These are phyloP conservation scores for Calonectria multiphialidica DNA, from an alignment of 2,329 filamentous ascomycete species.

Conservation along the genomic window DNA sequence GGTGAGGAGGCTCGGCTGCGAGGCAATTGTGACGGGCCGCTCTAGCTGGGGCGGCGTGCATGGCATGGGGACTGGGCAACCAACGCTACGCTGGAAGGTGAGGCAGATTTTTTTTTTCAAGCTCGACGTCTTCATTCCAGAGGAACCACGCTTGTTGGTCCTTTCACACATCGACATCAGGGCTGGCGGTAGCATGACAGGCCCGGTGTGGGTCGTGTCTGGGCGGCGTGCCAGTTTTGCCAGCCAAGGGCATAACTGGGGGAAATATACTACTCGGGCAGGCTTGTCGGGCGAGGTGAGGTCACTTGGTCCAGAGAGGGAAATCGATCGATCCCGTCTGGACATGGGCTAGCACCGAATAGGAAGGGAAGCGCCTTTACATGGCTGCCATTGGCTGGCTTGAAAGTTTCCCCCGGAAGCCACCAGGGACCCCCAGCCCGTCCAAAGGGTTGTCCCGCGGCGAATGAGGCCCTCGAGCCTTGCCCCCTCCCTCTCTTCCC, in stretches of 20 bases:
- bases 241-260: background rate
- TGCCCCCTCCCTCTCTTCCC: background rate
- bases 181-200: background rate
- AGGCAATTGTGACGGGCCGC: background rate
- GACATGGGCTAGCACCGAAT: slow-evolving; percentile 33
- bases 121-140: background rate
- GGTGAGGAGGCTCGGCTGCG: background rate
- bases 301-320: slow-evolving; percentile 26
- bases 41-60: background rate
- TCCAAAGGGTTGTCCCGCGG: background rate
- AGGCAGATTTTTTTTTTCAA: background rate
- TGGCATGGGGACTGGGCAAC: background rate
- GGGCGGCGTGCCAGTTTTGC: background rate
- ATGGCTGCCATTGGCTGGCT: slow-evolving; percentile 26
- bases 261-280: background rate
- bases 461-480: slow-evolving; percentile 12
- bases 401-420: slow-evolving; percentile 32
- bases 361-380: slow-evolving; percentile 24
- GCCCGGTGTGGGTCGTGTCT: background rate
- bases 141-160: background rate
- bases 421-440: background rate
- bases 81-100: background rate
- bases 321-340: slow-evolving; percentile 44
- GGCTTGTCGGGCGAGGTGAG: slow-evolving; percentile 10
- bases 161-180: background rate